These are phyloP conservation scores for Amanita phalloides DNA, from an alignment of 768 basidiomycete genomes.

Conservation along the genomic window DNA sequence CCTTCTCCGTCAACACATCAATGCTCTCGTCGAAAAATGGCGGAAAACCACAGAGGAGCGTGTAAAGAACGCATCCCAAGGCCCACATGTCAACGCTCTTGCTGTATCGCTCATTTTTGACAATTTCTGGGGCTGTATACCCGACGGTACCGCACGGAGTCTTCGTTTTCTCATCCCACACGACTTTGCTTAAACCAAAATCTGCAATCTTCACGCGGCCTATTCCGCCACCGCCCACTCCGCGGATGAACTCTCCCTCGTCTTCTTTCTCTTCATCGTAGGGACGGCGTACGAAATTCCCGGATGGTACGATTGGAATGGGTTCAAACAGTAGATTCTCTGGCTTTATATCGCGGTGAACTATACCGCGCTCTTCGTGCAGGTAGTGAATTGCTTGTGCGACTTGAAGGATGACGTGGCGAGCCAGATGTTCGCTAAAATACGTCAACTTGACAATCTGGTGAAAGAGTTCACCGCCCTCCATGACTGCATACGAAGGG, in stretches of 20 bases:
- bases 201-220: constrained; percentile 98
- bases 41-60: constrained; percentile 92
- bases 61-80: constrained; percentile 97
- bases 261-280: constrained; percentile 99
- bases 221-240: constrained; percentile 93
- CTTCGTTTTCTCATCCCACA: constrained; percentile 99
- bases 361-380: constrained; percentile 95
- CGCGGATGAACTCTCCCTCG: constrained; percentile 90
- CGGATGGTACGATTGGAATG: constrained; percentile 86
- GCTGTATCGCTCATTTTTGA: constrained; percentile 95
- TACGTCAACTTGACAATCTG: constrained; percentile 99
- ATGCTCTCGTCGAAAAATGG: constrained; percentile 99
- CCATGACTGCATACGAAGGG: constrained; percentile 57
- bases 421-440: constrained; percentile 94
- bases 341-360: constrained; percentile 98
- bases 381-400: constrained; percentile 90
- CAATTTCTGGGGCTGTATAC: constrained; percentile 98
- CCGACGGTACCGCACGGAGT: constrained; percentile 99
- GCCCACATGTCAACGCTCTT: constrained; percentile 99
- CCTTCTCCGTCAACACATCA: constrained; percentile 95
- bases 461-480: constrained; percentile 96
- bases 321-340: constrained; percentile 93
- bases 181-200: constrained; percentile 93
- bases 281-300: constrained; percentile 60
- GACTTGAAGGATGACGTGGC: constrained; percentile 95